A percentile compares a stretch with the other conserved stretches of the same genome.
These are phyloP conservation scores for Petrea volubilis DNA, from an alignment of 257 asterid genomes.

Conservation along the genomic window DNA sequence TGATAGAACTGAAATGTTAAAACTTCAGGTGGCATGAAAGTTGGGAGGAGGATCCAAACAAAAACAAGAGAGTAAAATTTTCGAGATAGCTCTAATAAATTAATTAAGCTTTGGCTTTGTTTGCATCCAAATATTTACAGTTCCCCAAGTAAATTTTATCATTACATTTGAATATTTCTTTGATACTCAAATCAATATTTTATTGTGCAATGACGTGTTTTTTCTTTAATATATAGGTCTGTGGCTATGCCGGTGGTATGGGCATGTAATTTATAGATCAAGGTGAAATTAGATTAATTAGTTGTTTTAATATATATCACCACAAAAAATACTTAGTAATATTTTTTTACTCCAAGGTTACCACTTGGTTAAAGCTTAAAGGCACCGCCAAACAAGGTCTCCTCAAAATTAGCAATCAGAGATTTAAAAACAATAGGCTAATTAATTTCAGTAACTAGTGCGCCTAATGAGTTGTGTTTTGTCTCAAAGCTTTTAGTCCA, in stretches of 20 bases:
- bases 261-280: background rate
- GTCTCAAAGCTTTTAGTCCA: constrained; percentile 34
- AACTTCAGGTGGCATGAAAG: no score
- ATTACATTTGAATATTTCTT: no score
- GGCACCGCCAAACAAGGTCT: constrained; percentile 29
- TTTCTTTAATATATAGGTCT: background rate
- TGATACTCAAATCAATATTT: background rate
- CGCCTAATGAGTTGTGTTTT: constrained; percentile 54
- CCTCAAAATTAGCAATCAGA: constrained; percentile 48
- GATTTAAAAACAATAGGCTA: constrained; percentile 13
- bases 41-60: no score
- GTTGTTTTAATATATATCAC: no score
- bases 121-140: background rate
- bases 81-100: no score
- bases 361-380: constrained; percentile 30
- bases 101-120: no score
- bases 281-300: background rate
- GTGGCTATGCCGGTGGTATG: background rate
- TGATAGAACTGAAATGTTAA: no score
- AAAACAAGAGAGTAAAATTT: no score
- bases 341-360: constrained; percentile 19
- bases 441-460: constrained; percentile 46
- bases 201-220: background rate
- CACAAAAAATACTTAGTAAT: background rate
- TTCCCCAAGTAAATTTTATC: no score